Evolutionary conservation across 2,329 filamentous ascomycete genomes (phyloP).

Genomic region (Cryphonectria naterciae): DNA sequence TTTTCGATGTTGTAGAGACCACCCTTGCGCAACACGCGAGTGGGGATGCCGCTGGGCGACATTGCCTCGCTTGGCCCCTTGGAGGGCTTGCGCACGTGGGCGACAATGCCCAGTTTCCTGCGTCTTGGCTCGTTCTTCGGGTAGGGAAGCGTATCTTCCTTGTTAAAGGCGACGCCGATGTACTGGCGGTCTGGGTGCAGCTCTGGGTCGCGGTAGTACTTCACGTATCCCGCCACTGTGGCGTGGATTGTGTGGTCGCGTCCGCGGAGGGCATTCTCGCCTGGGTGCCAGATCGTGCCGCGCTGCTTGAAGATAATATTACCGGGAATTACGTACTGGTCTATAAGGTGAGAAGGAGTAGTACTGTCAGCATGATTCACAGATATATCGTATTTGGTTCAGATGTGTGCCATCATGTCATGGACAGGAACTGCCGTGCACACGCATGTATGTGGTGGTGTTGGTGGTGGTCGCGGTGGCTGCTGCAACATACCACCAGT

Average conservation of each 20-base stretch:
- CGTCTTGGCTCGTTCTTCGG: constrained; percentile 73
- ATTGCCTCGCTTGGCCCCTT: constrained; percentile 39
- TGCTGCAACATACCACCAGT: constrained; percentile 69
- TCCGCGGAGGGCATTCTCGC: constrained; percentile 93
- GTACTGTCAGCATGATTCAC: constrained; percentile 7
- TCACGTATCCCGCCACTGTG: constrained; percentile 84
- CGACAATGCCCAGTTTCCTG: constrained; percentile 75
- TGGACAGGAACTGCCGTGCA: not conserved
- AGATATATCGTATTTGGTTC: not conserved
- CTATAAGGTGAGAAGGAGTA: constrained; percentile 47
- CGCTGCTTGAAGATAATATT: constrained; percentile 99
- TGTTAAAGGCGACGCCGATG: constrained; percentile 90
- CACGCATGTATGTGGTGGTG: not conserved
- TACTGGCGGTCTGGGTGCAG: constrained; percentile 86
- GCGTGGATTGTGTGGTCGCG: constrained; percentile 96
- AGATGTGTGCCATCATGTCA: not conserved
- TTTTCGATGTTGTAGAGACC: constrained; percentile 25
- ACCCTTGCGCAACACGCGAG: constrained; percentile 38
- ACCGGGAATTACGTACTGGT: constrained; percentile 90
- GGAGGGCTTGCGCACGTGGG: constrained; percentile 43
- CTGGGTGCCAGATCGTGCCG: constrained; percentile 91
- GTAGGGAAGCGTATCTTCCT: constrained; percentile 78
- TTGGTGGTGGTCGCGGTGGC: not conserved
- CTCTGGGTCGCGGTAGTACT: constrained; percentile 90
- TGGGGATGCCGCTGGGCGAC: constrained; percentile 41